A percentile compares a stretch with the other conserved stretches of the same genome.
Conservation (phyloP, 495 filamentous ascomycete species). For the Aspergillus asperescens region DNA sequence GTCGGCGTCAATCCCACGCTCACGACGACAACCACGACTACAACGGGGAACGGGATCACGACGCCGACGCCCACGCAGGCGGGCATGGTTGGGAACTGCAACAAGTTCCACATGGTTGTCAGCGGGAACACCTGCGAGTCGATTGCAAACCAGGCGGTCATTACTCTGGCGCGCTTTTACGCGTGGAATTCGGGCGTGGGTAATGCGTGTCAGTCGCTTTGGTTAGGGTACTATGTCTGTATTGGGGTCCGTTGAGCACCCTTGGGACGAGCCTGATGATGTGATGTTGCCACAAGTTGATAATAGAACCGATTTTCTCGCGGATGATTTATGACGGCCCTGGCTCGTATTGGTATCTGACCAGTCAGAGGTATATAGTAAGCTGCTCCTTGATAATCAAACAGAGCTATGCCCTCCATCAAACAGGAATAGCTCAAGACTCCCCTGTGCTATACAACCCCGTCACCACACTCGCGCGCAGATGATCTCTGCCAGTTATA, state of each 20-base stretch:
- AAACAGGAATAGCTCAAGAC: too few relatives aligned
- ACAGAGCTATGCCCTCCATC: too few relatives aligned
- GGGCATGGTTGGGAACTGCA: background rate
- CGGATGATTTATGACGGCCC: too few relatives aligned
- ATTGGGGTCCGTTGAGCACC: background rate
- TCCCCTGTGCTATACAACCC: too few relatives aligned
- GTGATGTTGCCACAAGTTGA: too few relatives aligned
- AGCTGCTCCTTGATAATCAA: too few relatives aligned
- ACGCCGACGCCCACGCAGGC: background rate
- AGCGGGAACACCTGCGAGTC: background rate
- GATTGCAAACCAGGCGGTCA: background rate
- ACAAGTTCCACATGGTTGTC: background rate
- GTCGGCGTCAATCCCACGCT: background rate
- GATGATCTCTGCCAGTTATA: too few relatives aligned
- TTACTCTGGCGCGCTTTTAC: background rate
- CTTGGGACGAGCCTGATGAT: too few relatives aligned
- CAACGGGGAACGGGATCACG: background rate
- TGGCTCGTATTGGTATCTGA: too few relatives aligned
- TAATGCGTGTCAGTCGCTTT: background rate
- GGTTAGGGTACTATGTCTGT: conserved; percentile 5
- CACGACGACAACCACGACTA: background rate
- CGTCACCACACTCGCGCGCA: too few relatives aligned
- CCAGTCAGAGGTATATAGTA: too few relatives aligned
- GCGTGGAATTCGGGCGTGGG: conserved; percentile 1
- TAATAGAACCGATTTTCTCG: too few relatives aligned